Evolutionary conservation across 2,329 filamentous ascomycete species (phyloP).

Genomic region (Aspergillus hortae): DNA sequence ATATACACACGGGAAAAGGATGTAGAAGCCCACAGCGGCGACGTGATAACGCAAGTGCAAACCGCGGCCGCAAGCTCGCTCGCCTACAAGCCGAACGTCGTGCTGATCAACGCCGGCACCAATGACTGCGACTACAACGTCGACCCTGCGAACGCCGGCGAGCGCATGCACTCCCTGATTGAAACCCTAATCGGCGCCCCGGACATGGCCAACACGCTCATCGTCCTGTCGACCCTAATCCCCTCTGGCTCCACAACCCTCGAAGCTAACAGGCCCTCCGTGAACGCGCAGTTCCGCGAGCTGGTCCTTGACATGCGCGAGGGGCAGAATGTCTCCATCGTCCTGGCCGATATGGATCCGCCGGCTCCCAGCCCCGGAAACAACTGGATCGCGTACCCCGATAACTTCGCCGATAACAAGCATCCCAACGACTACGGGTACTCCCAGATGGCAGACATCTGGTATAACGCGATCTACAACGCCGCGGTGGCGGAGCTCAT

Average conservation of each 20-base stretch:
- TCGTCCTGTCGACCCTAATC: constrained; percentile 34
- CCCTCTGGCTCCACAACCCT: constrained; percentile 12
- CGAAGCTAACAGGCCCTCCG: constrained; percentile 2
- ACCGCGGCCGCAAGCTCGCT: constrained; percentile 7
- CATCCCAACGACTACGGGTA: constrained; percentile 24
- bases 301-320: constrained; percentile 19
- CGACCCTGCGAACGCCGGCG: constrained; percentile 13
- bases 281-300: constrained; percentile 24
- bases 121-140: constrained; percentile 30
- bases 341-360: constrained; percentile 25
- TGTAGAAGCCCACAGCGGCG: constrained; percentile 24
- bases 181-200: constrained; percentile 14
- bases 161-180: constrained; percentile 25
- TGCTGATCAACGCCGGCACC: constrained; percentile 31
- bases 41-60: constrained; percentile 18
- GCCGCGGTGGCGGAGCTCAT: neutral
- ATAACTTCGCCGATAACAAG: constrained; percentile 18
- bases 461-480: constrained; percentile 19
- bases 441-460: constrained; percentile 24
- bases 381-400: neutral
- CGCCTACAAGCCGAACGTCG: constrained; percentile 22
- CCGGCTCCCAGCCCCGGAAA: constrained; percentile 9
- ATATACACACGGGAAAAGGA: constrained; percentile 9
- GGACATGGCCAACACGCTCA: constrained; percentile 21
- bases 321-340: constrained; percentile 15